Evolutionary conservation across 2,329 filamentous ascomycete species (phyloP).

Genomic region (Phialophora chinensis): DNA sequence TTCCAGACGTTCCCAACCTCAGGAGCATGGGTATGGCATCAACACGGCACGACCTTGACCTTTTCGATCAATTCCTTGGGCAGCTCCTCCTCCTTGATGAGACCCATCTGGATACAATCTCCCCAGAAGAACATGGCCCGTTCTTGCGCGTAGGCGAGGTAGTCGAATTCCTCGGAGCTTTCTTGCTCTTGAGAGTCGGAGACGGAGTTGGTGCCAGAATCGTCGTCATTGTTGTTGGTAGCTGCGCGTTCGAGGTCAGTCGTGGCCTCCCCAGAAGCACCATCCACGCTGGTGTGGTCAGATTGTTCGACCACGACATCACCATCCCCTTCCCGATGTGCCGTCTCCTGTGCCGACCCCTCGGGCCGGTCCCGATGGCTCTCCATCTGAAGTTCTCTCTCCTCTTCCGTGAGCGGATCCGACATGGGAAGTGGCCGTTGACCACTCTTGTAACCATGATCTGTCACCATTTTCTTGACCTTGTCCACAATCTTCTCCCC

Average conservation of each 20-base stretch:
- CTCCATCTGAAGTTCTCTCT: conserved; percentile 29
- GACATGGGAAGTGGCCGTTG: conserved; percentile 28
- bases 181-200: conserved; percentile 47
- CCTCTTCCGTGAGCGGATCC: conserved; percentile 37
- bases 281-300: background rate
- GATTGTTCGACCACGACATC: background rate
- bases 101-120: conserved; percentile 77
- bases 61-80: conserved; percentile 68
- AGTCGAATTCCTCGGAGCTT: conserved; percentile 83
- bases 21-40: background rate
- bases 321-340: conserved; percentile 34
- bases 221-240: background rate
- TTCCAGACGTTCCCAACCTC: background rate
- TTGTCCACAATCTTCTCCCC: conserved; percentile 35
- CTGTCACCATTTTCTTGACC: conserved; percentile 39
- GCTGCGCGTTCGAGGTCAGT: background rate
- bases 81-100: conserved; percentile 77
- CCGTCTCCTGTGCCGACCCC: conserved; percentile 31
- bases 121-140: conserved; percentile 94
- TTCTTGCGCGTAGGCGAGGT: conserved; percentile 88
- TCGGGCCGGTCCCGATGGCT: conserved; percentile 36
- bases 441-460: conserved; percentile 24
- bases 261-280: background rate
- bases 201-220: background rate
- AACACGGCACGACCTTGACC: conserved; percentile 60